Conservation (phyloP, 2,329 filamentous ascomycete genomes). For the Stachybotrys elegans region DNA sequence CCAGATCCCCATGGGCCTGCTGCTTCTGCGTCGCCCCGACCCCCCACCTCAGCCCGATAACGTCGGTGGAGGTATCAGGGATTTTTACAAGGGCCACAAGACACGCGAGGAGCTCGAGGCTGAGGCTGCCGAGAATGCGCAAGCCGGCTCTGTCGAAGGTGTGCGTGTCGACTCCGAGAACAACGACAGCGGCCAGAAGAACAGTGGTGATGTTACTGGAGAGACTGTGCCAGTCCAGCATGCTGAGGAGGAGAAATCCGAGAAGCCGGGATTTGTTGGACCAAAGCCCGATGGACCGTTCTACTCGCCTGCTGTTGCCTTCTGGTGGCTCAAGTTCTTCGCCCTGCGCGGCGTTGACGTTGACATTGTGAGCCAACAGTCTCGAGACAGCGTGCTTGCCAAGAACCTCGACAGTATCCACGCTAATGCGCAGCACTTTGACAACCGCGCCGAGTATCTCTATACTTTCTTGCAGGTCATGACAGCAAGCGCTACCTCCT, state of each 20-base stretch:
- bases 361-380: neutral
- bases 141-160: neutral
- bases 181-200: neutral
- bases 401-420: slow-evolving; percentile 47
- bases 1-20: slow-evolving; percentile 47
- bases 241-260: neutral
- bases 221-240: neutral
- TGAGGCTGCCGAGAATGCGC: neutral
- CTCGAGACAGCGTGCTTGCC: slow-evolving; percentile 39
- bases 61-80: neutral
- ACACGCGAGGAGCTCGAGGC: slow-evolving; percentile 1
- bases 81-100: slow-evolving; percentile 2
- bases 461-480: slow-evolving; percentile 57
- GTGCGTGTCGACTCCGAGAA: slow-evolving; percentile 10
- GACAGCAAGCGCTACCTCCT: slow-evolving; percentile 58
- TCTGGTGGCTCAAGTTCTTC: neutral
- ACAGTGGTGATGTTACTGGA: slow-evolving; percentile 4
- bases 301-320: neutral
- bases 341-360: neutral
- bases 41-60: slow-evolving; percentile 37
- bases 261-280: neutral
- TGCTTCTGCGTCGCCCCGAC: slow-evolving; percentile 41
- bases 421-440: slow-evolving; percentile 49
- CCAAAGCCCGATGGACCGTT: neutral
- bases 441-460: slow-evolving; percentile 51